Base-by-base conservation (phyloP, 176 grass and related monocot species). In the Saccharum spontaneum region DNA sequence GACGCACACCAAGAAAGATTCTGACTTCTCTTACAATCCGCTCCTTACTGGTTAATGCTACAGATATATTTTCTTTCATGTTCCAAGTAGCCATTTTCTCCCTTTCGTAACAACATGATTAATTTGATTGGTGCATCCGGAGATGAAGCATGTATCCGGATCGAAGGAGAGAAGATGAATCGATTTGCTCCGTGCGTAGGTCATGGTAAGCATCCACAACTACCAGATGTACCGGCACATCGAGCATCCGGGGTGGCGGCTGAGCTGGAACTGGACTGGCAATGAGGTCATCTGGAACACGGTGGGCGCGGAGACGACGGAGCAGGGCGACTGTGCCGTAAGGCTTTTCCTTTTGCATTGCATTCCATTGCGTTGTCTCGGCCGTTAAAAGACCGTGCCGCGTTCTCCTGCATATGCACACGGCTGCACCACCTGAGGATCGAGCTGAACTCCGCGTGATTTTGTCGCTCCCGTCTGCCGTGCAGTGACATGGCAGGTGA, bases 171-270 rank as follows among this genome's bases (percentile, higher is more conserved):
- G 18, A 36, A 9, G 26, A 2, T 54, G 17, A 77, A 28, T 10
- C 1, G 11, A 41, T 31, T 62, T 46, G 20, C 8, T 55, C 28
- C 20, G 8, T 23, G 66, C 67, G 71, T 71, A 96, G 94, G 84
- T 91, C 5, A 44, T 59, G 82, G 94, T 94, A 41, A 91, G 73
- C 84, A 91, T 94, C 79, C 88, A 90, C 68, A 97, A 97, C 37
- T 40, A 90, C 89, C 94, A 94, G 88, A 82, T 97, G 50, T 97
- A 91, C 81, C 91, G 94, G 11, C 94, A 97, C 75, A 81, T 97
- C 64, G 91, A 93, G 78, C 82, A 4, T 2, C 94, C 94, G 39
- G 91, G 94, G 24, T 97, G 94, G 94, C 86, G 81, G 64, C 62
- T 97, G 60, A 87, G 91, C 67, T 97, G 94, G 94, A 73, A 16